Base-by-base conservation (phyloP, 2,329 filamentous ascomycete species). In the Alternaria burnsii region DNA sequence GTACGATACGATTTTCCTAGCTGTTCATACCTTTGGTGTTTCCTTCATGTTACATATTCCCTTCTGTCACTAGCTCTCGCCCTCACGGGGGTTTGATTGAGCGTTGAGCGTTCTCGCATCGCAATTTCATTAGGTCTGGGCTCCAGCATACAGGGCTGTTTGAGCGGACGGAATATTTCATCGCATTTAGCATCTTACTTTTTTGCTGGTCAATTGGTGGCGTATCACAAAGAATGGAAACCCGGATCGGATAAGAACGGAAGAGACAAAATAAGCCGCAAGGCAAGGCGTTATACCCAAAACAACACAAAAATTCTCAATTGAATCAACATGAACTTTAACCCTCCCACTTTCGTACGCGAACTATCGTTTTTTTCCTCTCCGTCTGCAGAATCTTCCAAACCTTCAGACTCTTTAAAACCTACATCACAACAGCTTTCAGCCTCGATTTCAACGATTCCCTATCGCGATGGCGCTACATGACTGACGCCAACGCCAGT, bases 81-180 rank as follows among this genome's bases (percentile, higher is more conserved):
- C 63, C 26, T 26, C 47, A 46, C 10, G n/a, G 34, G 42, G 62
- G 65, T 51, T 65, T 57, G 65, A 67, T 67, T 30, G 65, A 67
- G 63, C 65, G 41, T 62, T 61, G 42, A 59, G 63, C 62, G 59
- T 65, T 58, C 24, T 53, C 26, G 55, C 48, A 52, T 22, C 46
- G 22, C 41, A 42, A 40, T 26, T 38, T 50, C 43, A 36, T 40
- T 51, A 36, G 51, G 52, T 52, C 46, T 42, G 55, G 50, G 56
- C 64, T 61, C 61, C 51, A 61, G 59, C 54, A 55, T 61, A 58
- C 9, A 57, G 26, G 30, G 34, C 58, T 60, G 58, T 60, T 42
- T 10, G 58, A 57, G 53, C 58, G 38, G 30, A 52, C 26, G 22
- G 38, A 36, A 28, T 26, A 28, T 32, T 40, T 52, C 63, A 30